Percentiles rank a stretch among this genome's conserved stretches.
Evolutionary conservation across 2,329 filamentous ascomycete species (phyloP).

Genomic region (Nigrograna mackinnonii): DNA sequence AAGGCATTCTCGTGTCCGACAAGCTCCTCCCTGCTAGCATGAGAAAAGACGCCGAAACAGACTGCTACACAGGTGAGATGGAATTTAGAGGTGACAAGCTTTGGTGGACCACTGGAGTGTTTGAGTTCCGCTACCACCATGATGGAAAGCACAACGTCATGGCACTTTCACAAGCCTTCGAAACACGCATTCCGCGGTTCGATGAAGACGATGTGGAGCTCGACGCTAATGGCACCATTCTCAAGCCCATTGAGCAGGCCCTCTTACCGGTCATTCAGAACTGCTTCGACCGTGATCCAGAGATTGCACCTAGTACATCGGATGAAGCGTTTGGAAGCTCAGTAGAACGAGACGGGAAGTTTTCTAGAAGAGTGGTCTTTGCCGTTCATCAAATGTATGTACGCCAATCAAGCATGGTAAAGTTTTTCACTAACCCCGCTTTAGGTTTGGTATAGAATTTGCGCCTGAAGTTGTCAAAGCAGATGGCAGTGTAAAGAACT

Average conservation of each 20-base stretch:
- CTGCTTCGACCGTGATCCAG: constrained; percentile 88
- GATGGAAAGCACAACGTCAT: constrained; percentile 90
- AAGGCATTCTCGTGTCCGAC: constrained; percentile 74
- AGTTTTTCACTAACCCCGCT: constrained; percentile 11
- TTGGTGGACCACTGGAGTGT: constrained; percentile 96
- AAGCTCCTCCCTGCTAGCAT: constrained; percentile 54
- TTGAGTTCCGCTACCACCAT: constrained; percentile 97
- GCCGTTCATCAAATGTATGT: constrained; percentile 88
- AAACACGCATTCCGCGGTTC: constrained; percentile 81
- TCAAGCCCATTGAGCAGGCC: constrained; percentile 72
- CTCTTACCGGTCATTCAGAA: constrained; percentile 85
- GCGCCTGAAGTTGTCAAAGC: constrained; percentile 89
- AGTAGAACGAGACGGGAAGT: constrained; percentile 87
- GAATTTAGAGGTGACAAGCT: constrained; percentile 89
- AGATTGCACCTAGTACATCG: constrained; percentile 79
- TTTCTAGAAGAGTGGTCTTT: constrained; percentile 86
- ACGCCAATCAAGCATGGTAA: not conserved
- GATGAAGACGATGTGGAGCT: constrained; percentile 71
- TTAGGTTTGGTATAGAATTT: constrained; percentile 86
- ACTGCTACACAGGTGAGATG: constrained; percentile 78
- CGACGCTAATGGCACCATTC: constrained; percentile 63
- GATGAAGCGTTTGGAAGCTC: constrained; percentile 84
- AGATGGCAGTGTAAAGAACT: constrained; percentile 85
- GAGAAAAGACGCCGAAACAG: constrained; percentile 54
- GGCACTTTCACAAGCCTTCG: constrained; percentile 91